phyloP scores from a whole-genome alignment of 2,329 filamentous ascomycete species.

The Calonectria ilicicola region DNA sequence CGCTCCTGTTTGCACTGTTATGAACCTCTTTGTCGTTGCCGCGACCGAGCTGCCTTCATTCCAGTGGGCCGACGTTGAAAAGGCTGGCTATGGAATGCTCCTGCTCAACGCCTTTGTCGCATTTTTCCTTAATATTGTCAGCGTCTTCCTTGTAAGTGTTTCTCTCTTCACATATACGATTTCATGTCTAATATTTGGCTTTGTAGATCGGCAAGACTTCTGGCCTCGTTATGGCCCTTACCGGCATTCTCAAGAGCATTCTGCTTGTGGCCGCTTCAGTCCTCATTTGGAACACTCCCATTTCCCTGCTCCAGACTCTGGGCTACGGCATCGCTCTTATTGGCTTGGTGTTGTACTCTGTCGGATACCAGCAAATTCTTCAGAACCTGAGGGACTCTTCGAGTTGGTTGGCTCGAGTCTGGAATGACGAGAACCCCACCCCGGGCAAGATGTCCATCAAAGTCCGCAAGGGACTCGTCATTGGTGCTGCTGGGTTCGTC shows the following conservation, averaged over 20 bases:
- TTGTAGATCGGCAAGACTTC: conserved; percentile 87
- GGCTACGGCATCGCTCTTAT: conserved; percentile 79
- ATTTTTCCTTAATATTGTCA: conserved; percentile 84
- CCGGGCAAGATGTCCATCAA: conserved; percentile 35
- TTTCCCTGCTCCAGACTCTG: conserved; percentile 77
- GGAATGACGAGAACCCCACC: conserved; percentile 34
- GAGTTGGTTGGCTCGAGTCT: conserved; percentile 38
- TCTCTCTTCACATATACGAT: neutral
- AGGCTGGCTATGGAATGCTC: conserved; percentile 74
- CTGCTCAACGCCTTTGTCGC: conserved; percentile 82
- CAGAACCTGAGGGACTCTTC: conserved; percentile 35
- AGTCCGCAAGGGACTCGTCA: conserved; percentile 36
- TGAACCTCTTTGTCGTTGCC: conserved; percentile 80
- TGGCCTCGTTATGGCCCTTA: conserved; percentile 85
- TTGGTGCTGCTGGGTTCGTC: conserved; percentile 40
- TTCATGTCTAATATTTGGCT: conserved; percentile 20
- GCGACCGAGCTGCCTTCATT: conserved; percentile 77
- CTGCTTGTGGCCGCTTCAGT: conserved; percentile 83
- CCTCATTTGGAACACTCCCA: conserved; percentile 80
- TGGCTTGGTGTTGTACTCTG: conserved; percentile 63
- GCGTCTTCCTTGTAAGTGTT: conserved; percentile 82
- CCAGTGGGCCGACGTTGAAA: conserved; percentile 73
- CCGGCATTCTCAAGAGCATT: conserved; percentile 89
- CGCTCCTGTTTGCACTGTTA: conserved; percentile 83
- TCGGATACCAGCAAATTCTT: conserved; percentile 51